Evolutionary conservation across 306 rosid species (phyloP).

Genomic region (Corylus heterophylla): DNA sequence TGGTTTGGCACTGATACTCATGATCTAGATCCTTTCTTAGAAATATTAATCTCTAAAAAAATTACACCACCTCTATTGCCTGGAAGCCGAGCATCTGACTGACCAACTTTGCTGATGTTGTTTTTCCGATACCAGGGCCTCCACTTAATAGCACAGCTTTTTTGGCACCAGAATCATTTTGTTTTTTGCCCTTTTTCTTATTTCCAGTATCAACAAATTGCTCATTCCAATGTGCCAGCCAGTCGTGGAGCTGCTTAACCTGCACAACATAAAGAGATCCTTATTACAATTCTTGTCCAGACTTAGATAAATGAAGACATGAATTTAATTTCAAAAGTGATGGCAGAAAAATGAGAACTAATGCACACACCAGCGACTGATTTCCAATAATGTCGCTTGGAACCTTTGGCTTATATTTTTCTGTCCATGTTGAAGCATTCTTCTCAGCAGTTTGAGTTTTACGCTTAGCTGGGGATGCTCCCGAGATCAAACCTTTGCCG

Average conservation of each 20-base stretch:
- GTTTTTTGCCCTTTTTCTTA: conserved; percentile 62
- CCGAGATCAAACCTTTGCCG: conserved; percentile 42
- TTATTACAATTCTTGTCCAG: conserved; percentile 12
- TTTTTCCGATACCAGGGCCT: conserved; percentile 97
- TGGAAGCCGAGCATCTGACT: conserved; percentile 86
- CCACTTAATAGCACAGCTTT: conserved; percentile 90
- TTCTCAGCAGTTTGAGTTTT: conserved; percentile 35
- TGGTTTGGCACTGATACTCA: background rate
- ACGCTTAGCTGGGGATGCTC: conserved; percentile 45
- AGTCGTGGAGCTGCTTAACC: conserved; percentile 86
- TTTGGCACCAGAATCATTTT: conserved; percentile 59
- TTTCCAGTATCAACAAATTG: conserved; percentile 69
- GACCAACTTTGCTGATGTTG: conserved; percentile 92
- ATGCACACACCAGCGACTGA: conserved; percentile 74
- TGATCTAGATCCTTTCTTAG: background rate
- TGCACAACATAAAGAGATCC: conserved; percentile 40
- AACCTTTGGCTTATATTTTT: conserved; percentile 76
- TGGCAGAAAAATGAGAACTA: conserved; percentile 27
- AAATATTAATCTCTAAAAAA: conserved; percentile 13
- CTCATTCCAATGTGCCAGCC: conserved; percentile 86
- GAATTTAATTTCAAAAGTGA: conserved; percentile 1
- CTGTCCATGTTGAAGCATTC: conserved; percentile 72
- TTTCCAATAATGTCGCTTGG: conserved; percentile 79
- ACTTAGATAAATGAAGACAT: conserved; percentile 19
- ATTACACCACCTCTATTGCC: conserved; percentile 70